Percentiles rank a stretch among this genome's conserved stretches.
These are phyloP conservation scores for Microbotryum silenes-acaulis DNA, from an alignment of 1,284 basidiomycete species.

Conservation along the genomic window DNA sequence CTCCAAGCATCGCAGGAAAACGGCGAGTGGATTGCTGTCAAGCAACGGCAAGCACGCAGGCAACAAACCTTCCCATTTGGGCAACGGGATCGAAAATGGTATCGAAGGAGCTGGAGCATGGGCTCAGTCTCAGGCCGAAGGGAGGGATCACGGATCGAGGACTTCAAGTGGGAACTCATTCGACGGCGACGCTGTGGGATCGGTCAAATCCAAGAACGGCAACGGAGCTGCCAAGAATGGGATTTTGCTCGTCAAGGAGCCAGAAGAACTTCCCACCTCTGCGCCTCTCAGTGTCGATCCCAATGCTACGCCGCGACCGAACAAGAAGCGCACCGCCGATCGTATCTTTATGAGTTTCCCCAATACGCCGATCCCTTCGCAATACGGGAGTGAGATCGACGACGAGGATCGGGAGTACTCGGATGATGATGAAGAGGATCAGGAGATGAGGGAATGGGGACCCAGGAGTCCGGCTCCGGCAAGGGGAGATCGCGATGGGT, in stretches of 20 bases:
- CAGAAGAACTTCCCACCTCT: neutral
- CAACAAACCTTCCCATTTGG: neutral
- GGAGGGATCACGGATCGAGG: no score
- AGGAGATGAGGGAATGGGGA: conserved; percentile 29
- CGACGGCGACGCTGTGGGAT: neutral
- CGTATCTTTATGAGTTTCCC: conserved; percentile 33
- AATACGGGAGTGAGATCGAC: conserved; percentile 33
- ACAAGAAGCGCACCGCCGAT: conserved; percentile 8
- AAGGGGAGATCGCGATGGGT: neutral
- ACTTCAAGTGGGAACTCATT: neutral
- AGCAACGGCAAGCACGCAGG: neutral
- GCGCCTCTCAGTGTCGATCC: neutral
- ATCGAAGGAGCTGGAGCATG: conserved; percentile 3
- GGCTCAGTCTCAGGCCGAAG: neutral
- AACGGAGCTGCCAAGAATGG: neutral
- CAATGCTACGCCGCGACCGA: neutral
- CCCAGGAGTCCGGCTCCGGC: conserved; percentile 21
- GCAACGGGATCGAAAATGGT: conserved; percentile 3
- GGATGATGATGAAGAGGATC: conserved; percentile 22
- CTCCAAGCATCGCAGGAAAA: no score
- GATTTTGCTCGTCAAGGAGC: neutral
- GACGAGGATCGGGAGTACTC: conserved; percentile 17
- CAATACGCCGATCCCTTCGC: conserved; percentile 28
- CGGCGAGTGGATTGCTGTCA: neutral
- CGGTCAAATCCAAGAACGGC: neutral